Conservation (phyloP, 106 monocot genomes). For the Dendrobium catenatum region DNA sequence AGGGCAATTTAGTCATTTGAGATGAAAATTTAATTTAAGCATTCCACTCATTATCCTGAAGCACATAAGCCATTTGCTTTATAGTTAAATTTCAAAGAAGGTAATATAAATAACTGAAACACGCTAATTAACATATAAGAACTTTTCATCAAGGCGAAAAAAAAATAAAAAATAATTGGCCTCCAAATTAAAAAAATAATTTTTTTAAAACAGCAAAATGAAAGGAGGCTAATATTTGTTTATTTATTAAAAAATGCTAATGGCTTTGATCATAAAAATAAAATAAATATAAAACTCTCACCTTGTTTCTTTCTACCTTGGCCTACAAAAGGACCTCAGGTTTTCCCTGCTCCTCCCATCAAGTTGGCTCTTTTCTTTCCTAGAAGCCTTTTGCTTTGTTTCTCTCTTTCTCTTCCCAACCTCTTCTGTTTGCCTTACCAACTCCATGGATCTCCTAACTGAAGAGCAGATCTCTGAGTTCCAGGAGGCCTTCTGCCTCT, state of each 20-base stretch:
- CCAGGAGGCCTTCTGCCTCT: slow-evolving; percentile 45
- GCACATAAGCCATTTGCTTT: too few relatives aligned
- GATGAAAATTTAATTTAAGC: too few relatives aligned
- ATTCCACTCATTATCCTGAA: too few relatives aligned
- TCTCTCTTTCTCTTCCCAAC: not conserved
- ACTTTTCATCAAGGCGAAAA: too few relatives aligned
- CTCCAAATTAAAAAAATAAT: too few relatives aligned
- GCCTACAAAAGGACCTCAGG: slow-evolving; percentile 4
- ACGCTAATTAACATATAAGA: too few relatives aligned
- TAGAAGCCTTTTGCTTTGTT: not conserved
- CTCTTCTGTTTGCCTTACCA: too few relatives aligned
- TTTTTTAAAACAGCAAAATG: not conserved
- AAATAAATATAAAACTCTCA: not conserved
- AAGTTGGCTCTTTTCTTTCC: not conserved
- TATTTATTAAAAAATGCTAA: not conserved
- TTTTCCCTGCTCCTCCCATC: not conserved
- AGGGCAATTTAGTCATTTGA: too few relatives aligned
- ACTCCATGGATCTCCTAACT: slow-evolving; percentile 12
- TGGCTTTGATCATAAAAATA: not conserved
- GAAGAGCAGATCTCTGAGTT: slow-evolving; percentile 39
- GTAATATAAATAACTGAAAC: too few relatives aligned
- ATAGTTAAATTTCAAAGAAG: too few relatives aligned
- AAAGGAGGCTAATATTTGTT: not conserved
- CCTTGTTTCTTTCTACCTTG: not conserved
- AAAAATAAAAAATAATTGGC: too few relatives aligned